These are phyloP conservation scores for Ganoderma lucidum DNA, from an alignment of 1,284 basidiomycete genomes.

Conservation along the genomic window DNA sequence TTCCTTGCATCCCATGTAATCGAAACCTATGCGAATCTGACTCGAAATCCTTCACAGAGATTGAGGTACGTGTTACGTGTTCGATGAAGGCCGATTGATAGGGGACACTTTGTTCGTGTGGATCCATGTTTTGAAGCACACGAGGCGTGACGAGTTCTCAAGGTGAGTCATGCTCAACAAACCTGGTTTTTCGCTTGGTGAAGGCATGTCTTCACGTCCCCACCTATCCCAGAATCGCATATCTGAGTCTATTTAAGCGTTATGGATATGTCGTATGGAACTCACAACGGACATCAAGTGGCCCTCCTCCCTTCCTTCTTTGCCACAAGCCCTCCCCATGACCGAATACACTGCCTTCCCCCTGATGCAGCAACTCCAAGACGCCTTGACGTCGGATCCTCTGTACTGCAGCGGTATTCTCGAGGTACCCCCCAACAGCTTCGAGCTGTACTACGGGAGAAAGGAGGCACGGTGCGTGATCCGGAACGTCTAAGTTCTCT, in stretches of 20 bases:
- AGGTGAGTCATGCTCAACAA: neutral
- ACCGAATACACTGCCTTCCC: neutral
- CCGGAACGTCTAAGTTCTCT: neutral
- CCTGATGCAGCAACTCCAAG: neutral
- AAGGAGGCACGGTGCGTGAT: constrained; percentile 12
- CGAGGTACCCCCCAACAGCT: neutral
- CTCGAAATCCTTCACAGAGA: no score
- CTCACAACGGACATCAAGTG: neutral
- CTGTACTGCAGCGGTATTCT: constrained; percentile 25
- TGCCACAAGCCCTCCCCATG: neutral
- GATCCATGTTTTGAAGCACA: neutral
- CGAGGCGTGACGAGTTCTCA: neutral
- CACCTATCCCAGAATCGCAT: neutral
- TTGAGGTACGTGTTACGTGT: no score
- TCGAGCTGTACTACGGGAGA: constrained; percentile 30
- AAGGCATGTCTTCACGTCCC: neutral
- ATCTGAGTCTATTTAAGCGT: neutral
- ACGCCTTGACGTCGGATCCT: constrained; percentile 3
- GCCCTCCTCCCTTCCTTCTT: neutral
- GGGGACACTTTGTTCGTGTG: neutral
- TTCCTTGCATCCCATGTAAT: no score
- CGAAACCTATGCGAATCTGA: no score
- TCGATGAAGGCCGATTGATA: neutral
- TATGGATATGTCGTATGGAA: neutral
- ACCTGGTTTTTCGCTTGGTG: neutral